Base-by-base conservation (phyloP, 345 rosid species). In the Gossypium rotundifolium region DNA sequence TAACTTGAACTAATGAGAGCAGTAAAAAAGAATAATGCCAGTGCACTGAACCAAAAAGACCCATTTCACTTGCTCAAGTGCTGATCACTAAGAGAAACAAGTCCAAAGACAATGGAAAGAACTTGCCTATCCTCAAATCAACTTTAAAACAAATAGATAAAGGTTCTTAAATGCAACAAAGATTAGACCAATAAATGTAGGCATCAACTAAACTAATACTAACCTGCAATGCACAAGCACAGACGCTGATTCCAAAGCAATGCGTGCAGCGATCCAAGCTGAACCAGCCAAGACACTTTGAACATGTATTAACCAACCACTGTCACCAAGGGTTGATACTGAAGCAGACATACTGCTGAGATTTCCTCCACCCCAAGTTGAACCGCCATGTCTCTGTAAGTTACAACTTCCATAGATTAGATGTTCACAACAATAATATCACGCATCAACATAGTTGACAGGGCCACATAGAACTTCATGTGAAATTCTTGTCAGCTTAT, bases 341-440 rank as follows among this genome's bases (percentile, higher is more conserved):
- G 99, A 95, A 75, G 99, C 99, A 79, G 99, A 95, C 99, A 95
- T 95, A 83, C 98, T 95, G 80, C 98, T 95, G 68, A 95, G 97
- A 83, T 95, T 88, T 73, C 98, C 97, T 71, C 99, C 94, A 79
- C 98, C 96, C 99, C 99, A 95, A 7, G 90, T 90, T 94, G 94
- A 91, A 75, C 93, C 98, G 69, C 99, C 98, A 80, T 95, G 93
- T 79, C 99, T 95, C 98, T 95, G 84, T 65, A 78, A 71, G 81
- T 72, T 52, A 82, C 67, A 81, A 48, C 62, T 45, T 5, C 22
- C 60, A 27, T 38, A 48, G 10, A 17, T 44, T 46, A 62, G 27
- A 46, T 27, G 7, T 9, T 60, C 27, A 48, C 23, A 16, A 55
- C 1, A 55, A 17, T 18, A 54, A n/a, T 38, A 13, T 33, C 9